Evolutionary conservation across 768 basidiomycete species (phyloP), one percentile per base, ranked within the genome.

Genomic region (Sarcodon aspratus): DNA sequence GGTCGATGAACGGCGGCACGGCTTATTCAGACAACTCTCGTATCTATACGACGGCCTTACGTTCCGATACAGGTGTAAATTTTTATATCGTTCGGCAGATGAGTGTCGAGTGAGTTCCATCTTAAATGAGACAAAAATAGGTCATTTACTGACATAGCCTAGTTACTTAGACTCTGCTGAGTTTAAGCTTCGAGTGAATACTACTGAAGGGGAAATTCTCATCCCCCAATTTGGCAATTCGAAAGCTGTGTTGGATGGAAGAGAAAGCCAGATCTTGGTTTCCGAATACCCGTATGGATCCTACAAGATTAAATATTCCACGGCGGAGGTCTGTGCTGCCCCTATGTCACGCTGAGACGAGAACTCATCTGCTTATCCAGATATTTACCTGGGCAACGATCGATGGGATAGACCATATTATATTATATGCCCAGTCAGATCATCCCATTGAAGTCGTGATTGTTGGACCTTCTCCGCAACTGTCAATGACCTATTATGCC

Each of bases 51-150:
- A 62, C 59, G 18, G 52, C 53, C 4, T 48, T 62, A 21, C 57
- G 57, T 34, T 44, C 54, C 9, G 50, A 55, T 9, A 58, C 54
- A 33, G 52, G 55, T 1, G 55, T 56, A 11, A 48, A 58, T 6
- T 63, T 58, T 54, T 64, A 63, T 48, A 49, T 64, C 46, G 52
- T 59, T 21, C 45, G 63, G 31, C 61, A 62, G 34, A 53, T 21
- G 15, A 55, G 45, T 15, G 54, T 51, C 32, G 37, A 13, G 51
- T 57, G 45, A 11, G 49, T 51, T 13, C 10, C 35, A 36, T 32
- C 9, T 4, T 10, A n/a, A 21, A 38, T 6, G 9, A 9, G n/a
- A 9, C 33, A 17, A 11, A 15, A 33, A 7, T 18, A 12, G 38
- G 17, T 36, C 9, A 36, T 15, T 10, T 10, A 40, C 12, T 10